Base-by-base conservation (phyloP, 176 grass and related monocot species). In the Saccharum officinarum region DNA sequence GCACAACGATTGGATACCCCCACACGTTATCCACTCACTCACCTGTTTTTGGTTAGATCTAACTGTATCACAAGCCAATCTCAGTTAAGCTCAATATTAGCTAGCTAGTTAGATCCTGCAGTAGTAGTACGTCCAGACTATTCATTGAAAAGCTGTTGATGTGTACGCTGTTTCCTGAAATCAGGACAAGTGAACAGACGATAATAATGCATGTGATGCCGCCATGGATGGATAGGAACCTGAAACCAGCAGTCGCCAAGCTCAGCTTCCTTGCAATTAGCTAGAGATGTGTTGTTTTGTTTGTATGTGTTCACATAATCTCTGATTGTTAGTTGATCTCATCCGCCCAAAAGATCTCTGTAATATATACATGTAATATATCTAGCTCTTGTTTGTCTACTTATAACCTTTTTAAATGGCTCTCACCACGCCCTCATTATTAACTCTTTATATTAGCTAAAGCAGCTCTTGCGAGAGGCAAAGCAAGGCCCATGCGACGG, bases 41-140 rank as follows among this genome's bases (percentile, higher is more conserved):
- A 9, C 39, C 59, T 60, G 84, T 59, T 79, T 79, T 79, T 79
- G 16, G 38, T 60, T 74, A 86, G 68, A 83, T 86, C 72, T 77
- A 82, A 82, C 69, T 23, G 22, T 14, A 25, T 66, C 6, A 1
- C 14, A 16, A 9, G 55, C 66, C 73, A 49, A 79, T 74, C 68
- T 45, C 81, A 20, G 42, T 6, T 37, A 46, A 69, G 22, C 15
- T n/a, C 12, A 15, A 42, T 71, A 42, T 71, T 71, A 42, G 11
- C 2, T 23, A 14, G 55, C 55, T 71, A 37, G 6, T 16, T 68
- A n/a, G n/a, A 70, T 77, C 41, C 50, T 78, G 39, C 22, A 17
- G 80, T 13, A 17, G 54, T 59, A 22, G 20, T 28, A 28, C 28
- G 28, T 22, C 52, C 52, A 6, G 2, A 66, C 79, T 49, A 0